Percentiles rank a stretch among this genome's conserved stretches.
These are phyloP conservation scores for Ichthyophthirius multifiliis DNA, from an alignment of 169 alveolate species.

Conservation along the genomic window DNA sequence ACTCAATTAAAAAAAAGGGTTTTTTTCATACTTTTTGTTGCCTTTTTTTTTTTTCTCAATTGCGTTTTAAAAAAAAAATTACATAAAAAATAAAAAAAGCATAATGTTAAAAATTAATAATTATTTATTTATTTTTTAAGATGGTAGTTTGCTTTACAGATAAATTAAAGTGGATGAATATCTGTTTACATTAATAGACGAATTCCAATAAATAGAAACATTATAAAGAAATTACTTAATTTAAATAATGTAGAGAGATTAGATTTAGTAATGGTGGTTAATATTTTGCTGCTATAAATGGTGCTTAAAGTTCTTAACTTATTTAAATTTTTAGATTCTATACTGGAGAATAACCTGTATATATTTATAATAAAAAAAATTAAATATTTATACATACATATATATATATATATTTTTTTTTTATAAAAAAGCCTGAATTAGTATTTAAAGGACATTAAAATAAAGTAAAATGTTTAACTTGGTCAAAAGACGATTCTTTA, in stretches of 20 bases:
- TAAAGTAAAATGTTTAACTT: constrained; percentile 85
- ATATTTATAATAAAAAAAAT: too few species aligned
- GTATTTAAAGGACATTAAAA: constrained; percentile 70
- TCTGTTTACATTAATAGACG: constrained; percentile 33
- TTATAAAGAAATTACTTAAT: constrained; percentile 80
- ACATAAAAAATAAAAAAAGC: neutral
- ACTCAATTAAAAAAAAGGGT: too few species aligned
- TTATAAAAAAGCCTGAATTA: constrained; percentile 35
- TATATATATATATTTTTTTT: too few species aligned
- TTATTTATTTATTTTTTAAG: neutral
- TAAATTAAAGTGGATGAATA: constrained; percentile 86
- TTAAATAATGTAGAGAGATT: constrained; percentile 88
- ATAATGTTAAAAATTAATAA: too few species aligned
- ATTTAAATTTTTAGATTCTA: constrained; percentile 87
- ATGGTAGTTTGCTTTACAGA: constrained; percentile 92
- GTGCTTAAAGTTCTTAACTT: constrained; percentile 47
- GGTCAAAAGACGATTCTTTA: constrained; percentile 90
- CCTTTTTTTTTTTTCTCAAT: too few species aligned
- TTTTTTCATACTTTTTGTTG: too few species aligned
- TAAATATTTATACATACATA: neutral
- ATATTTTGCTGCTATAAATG: constrained; percentile 90
- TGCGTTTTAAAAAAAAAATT: neutral
- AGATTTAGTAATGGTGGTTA: constrained; percentile 92
- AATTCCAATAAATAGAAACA: constrained; percentile 44
- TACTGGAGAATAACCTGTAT: constrained; percentile 84